Evolutionary conservation across 495 filamentous ascomycete genomes (phyloP), one percentile per base, ranked within the genome.

Genomic region (Podospora anserina): DNA sequence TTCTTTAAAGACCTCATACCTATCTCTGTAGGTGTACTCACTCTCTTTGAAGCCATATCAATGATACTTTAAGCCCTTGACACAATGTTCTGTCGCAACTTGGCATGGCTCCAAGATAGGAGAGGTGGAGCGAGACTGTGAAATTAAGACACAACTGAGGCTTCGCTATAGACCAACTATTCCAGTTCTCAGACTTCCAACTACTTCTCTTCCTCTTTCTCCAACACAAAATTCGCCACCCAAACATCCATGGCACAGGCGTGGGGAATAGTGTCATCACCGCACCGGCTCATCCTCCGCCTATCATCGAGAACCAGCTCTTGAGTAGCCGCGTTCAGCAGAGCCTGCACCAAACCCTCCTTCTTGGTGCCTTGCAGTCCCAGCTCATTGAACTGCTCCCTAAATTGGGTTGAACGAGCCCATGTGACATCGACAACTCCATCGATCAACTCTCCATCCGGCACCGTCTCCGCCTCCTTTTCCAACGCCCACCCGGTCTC

Each of bases 201-300:
- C 23, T 23, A 23, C 23, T 23, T 23, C 23, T 23, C 23, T 23
- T 23, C 23, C 23, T 49, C 39, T 20, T 30, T 20, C 32, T 68
- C 49, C 55, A 57, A 7, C 26, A 69, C 60, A 32, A 82, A 75
- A 7, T 66, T 73, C 53, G 73, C 82, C 69, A 78, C 77, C 82
- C 83, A 85, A 64, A 82, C 77, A 80, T 84, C 82, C 82, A 84
- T 84, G 27, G 77, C 75, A 72, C 74, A 77, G 44, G 81, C 78
- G 30, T 72, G 15, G 13, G 39, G 15, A 32, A 32, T 7, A 32
- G 7, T 4, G 7, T 32, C 30, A 4, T 32, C 30, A 32, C 30
- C 30, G 4, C 7, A 32, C 7, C 30, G 30, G 30, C 6, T 11
- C 13, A 49, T 49, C 39, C 9, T 49, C 39, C 39, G 39, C 9